Evolutionary conservation across 2,329 filamentous ascomycete genomes (phyloP).

Genomic region (Plectosphaerella sp.): DNA sequence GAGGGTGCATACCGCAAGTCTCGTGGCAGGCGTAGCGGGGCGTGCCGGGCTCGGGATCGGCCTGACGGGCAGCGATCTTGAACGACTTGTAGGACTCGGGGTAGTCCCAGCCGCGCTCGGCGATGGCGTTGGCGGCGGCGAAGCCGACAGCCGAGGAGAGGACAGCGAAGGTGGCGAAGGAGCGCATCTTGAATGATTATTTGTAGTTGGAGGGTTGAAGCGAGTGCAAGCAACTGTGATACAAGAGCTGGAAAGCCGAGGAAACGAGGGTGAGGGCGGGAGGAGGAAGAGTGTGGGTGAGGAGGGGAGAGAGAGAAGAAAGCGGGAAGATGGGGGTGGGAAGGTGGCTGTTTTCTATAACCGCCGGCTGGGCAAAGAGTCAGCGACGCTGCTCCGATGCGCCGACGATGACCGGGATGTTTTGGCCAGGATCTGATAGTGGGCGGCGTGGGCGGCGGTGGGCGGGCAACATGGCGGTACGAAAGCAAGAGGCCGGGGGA

Average conservation of each 20-base stretch:
- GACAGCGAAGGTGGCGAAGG: conserved; percentile 1
- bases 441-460: too few species aligned
- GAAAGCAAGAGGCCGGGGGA: background rate
- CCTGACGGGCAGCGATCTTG: conserved; percentile 30
- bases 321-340: background rate
- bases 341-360: background rate
- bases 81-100: conserved; percentile 1
- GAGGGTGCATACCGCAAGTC: conserved; percentile 33
- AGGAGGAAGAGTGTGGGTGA: background rate
- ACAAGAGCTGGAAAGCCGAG: background rate
- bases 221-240: background rate
- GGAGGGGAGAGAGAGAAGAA: background rate
- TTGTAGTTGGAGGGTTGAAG: background rate
- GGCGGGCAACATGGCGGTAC: background rate
- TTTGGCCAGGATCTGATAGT: background rate
- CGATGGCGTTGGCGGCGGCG: background rate
- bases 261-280: background rate
- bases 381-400: too few species aligned
- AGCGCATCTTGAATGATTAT: background rate
- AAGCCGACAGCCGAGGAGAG: background rate
- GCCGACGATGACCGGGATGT: background rate
- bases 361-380: background rate
- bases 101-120: conserved; percentile 5
- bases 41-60: conserved; percentile 31
- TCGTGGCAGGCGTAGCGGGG: conserved; percentile 41